Conservation (phyloP, 768 basidiomycete genomes). For the Tylopilus intermedius region DNA sequence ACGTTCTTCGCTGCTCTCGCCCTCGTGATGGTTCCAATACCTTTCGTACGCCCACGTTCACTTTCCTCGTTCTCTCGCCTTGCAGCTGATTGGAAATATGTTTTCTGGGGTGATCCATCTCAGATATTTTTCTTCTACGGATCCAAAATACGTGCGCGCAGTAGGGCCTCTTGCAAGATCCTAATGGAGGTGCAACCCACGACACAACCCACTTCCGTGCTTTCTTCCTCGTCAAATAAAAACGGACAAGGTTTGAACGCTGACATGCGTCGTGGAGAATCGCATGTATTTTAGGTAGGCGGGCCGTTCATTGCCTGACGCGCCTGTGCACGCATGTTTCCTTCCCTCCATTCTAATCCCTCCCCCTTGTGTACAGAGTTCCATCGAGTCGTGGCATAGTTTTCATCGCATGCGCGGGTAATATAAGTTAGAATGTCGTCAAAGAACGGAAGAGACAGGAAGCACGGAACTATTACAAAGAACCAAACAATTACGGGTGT, state of each 20-base stretch:
- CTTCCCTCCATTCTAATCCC: too few species aligned
- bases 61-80: not conserved
- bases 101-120: not conserved
- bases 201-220: not conserved
- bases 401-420: too few species aligned
- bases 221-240: not conserved
- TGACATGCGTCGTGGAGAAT: not conserved
- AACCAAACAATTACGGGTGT: too few species aligned
- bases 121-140: conserved; percentile 31
- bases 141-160: conserved; percentile 29
- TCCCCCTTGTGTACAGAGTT: too few species aligned
- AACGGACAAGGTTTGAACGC: conserved; percentile 13
- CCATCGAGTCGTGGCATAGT: too few species aligned
- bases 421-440: too few species aligned
- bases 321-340: too few species aligned
- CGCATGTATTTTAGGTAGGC: too few species aligned
- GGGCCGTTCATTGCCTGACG: too few species aligned
- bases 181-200: conserved; percentile 10
- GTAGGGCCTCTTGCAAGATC: conserved; percentile 20
- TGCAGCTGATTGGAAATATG: not conserved
- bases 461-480: too few species aligned
- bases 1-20: conserved; percentile 40
- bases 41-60: conserved; percentile 31
- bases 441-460: too few species aligned
- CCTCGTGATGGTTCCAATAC: conserved; percentile 40